Conservation (phyloP, 2,329 filamentous ascomycete genomes). For the Pseudocercospora pini-densiflorae region DNA sequence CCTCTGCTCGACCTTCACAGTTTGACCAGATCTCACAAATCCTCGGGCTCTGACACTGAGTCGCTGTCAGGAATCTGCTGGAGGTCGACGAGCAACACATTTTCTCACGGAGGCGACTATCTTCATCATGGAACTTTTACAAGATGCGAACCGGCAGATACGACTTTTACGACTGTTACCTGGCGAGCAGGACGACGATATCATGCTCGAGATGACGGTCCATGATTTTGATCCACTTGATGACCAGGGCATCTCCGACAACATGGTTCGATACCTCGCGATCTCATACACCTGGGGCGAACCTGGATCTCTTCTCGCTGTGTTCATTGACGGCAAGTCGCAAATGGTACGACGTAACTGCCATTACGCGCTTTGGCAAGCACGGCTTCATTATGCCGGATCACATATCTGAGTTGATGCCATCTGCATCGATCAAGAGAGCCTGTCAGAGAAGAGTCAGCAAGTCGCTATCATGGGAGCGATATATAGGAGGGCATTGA, state of each 20-base stretch:
- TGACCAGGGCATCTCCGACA: too few relatives aligned
- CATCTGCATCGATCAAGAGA: constrained; percentile 23
- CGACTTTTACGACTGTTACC: not conserved
- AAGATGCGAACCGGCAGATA: not conserved
- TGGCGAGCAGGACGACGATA: not conserved
- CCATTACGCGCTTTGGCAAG: constrained; percentile 6
- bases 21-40: not conserved
- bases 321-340: not conserved
- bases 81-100: not conserved
- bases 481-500: constrained; percentile 13
- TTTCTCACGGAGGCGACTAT: not conserved
- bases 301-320: not conserved
- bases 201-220: not conserved
- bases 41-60: not conserved
- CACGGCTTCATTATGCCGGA: not conserved
- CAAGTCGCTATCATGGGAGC: constrained; percentile 22
- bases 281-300: constrained; percentile 9
- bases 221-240: not conserved
- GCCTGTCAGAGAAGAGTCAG: constrained; percentile 11
- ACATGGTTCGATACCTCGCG: not conserved
- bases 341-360: not conserved
- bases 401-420: constrained; percentile 22
- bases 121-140: not conserved
- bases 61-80: not conserved
- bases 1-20: not conserved